phyloP scores from a whole-genome alignment of 371 early-diverging fungal species.

The Zychaea mexicana region DNA sequence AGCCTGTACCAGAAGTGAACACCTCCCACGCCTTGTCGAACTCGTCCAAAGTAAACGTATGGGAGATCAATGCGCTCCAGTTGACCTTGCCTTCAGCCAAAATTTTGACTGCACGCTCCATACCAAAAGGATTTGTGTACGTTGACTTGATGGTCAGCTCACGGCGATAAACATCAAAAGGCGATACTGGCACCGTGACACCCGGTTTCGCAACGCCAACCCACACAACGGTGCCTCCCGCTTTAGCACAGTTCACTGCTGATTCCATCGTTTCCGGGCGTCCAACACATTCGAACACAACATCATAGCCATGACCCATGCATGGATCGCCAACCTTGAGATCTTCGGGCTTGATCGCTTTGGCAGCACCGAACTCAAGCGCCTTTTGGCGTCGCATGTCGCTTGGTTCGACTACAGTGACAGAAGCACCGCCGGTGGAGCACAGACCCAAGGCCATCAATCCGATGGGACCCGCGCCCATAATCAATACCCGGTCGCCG shows the following conservation, averaged over 20 bases:
- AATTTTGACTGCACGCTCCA: constrained; percentile 58
- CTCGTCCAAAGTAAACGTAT: constrained; percentile 47
- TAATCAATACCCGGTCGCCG: constrained; percentile 46
- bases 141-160: constrained; percentile 62
- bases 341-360: constrained; percentile 31
- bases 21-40: constrained; percentile 58
- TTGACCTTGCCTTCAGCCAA: constrained; percentile 43
- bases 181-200: constrained; percentile 46
- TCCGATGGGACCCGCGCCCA: constrained; percentile 63
- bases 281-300: constrained; percentile 62
- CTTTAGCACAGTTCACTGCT: constrained; percentile 50
- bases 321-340: constrained; percentile 37
- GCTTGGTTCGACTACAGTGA: constrained; percentile 52
- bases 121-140: constrained; percentile 60
- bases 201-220: constrained; percentile 58
- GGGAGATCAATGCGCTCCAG: constrained; percentile 50
- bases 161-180: constrained; percentile 56
- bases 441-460: constrained; percentile 51
- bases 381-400: constrained; percentile 47
- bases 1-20: constrained; percentile 44
- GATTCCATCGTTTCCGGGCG: constrained; percentile 46
- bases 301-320: constrained; percentile 53
- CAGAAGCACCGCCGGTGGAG: constrained; percentile 42
- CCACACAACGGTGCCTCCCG: constrained; percentile 57
- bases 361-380: constrained; percentile 41